A percentile compares a stretch with the other conserved stretches of the same genome.
phyloP scores from a whole-genome alignment of 2,329 filamentous ascomycete species.

The Exophiala calicioides region DNA sequence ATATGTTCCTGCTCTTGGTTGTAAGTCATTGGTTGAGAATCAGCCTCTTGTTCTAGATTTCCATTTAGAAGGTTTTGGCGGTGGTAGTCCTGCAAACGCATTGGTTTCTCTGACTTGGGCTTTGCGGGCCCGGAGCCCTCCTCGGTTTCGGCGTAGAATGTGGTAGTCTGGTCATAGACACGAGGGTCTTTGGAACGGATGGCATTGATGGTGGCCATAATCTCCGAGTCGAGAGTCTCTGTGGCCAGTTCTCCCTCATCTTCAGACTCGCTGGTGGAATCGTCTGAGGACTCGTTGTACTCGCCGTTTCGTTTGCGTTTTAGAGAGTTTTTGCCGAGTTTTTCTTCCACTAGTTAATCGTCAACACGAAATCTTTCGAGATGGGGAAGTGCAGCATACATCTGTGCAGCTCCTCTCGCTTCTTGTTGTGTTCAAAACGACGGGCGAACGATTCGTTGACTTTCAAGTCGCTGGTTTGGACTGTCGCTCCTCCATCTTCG shows the following conservation, averaged over 20 bases:
- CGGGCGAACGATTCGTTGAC: conserved; percentile 89
- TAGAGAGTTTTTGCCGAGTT: conserved; percentile 61
- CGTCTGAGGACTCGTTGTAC: conserved; percentile 56
- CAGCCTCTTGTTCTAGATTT: conserved; percentile 56
- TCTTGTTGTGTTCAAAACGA: conserved; percentile 95
- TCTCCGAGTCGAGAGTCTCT: conserved; percentile 80
- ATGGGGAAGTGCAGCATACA: conserved; percentile 32
- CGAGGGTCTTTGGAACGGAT: conserved; percentile 88
- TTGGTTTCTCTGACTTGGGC: conserved; percentile 65
- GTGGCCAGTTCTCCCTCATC: conserved; percentile 82
- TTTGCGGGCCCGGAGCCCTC: conserved; percentile 48
- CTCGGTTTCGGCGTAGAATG: conserved; percentile 72
- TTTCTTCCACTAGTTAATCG: conserved; percentile 73
- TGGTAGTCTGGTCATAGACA: conserved; percentile 77
- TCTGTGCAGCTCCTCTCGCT: conserved; percentile 77
- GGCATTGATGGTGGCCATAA: conserved; percentile 81
- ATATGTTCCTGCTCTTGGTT: conserved; percentile 83
- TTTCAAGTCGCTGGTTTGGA: conserved; percentile 58
- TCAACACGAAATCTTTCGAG: conserved; percentile 28
- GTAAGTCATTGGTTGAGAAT: conserved; percentile 66
- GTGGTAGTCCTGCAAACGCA: conserved; percentile 88
- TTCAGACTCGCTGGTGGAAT: conserved; percentile 68
- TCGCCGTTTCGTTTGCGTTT: conserved; percentile 42
- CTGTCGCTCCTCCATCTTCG: conserved; percentile 42
- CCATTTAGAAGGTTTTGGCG: conserved; percentile 82